Evolutionary conservation across 768 basidiomycete species (phyloP).

Genomic region (Boletus insuetus): DNA sequence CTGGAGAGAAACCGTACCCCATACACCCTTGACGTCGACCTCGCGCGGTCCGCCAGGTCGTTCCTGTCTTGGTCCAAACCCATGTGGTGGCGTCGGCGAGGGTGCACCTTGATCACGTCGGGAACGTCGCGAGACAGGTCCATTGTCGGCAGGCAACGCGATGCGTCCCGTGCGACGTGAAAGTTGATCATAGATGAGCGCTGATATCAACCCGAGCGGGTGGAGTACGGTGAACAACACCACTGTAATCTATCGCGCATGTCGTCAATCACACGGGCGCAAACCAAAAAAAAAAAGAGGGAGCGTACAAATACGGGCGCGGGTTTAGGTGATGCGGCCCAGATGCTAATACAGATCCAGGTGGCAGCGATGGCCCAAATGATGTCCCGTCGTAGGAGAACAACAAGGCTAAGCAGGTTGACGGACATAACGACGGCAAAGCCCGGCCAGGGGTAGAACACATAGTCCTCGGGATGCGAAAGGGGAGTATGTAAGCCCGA

Average conservation of each 20-base stretch:
- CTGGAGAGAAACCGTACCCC: conserved; percentile 24
- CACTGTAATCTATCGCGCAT: conserved; percentile 47
- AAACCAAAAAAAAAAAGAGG: not conserved
- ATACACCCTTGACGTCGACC: conserved; percentile 41
- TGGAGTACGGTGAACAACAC: conserved; percentile 66
- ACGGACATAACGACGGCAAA: conserved; percentile 65
- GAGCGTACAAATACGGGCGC: conserved; percentile 60
- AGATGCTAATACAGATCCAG: conserved; percentile 70
- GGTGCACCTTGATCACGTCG: not conserved
- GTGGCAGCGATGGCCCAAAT: conserved; percentile 75
- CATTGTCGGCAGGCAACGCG: conserved; percentile 42
- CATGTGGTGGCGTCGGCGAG: not conserved
- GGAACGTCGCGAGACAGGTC: not conserved
- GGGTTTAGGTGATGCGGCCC: conserved; percentile 60
- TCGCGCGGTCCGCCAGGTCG: conserved; percentile 34
- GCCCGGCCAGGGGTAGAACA: conserved; percentile 66
- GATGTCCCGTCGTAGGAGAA: conserved; percentile 59
- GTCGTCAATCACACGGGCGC: too few species aligned
- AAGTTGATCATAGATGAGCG: conserved; percentile 39
- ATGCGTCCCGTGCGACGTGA: conserved; percentile 34
- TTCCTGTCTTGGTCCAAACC: not conserved
- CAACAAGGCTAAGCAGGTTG: conserved; percentile 55
- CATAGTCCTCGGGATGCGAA: conserved; percentile 51
- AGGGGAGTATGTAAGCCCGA: conserved; percentile 59
- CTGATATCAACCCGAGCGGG: conserved; percentile 54